Percentiles rank a stretch among this genome's conserved stretches.
Evolutionary conservation across 345 rosid species (phyloP).

Genomic region (Durio zibethinus): DNA sequence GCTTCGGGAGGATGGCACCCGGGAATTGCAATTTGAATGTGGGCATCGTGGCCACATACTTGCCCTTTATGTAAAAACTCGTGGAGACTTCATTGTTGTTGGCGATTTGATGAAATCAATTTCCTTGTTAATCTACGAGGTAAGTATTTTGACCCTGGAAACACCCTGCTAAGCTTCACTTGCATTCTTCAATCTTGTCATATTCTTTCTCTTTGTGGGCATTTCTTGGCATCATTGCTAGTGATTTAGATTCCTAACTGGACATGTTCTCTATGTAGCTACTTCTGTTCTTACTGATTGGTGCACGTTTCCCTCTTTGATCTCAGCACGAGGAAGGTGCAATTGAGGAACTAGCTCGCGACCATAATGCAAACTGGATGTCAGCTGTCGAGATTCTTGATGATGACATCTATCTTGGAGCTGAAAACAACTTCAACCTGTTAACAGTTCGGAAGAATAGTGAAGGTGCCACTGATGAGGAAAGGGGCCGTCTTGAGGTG

Average conservation of each 20-base stretch:
- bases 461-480: slow-evolving; percentile 86
- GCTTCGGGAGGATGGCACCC: slow-evolving; percentile 83
- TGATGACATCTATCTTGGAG: slow-evolving; percentile 78
- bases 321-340: slow-evolving; percentile 86
- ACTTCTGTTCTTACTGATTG: background rate
- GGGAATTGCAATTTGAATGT: slow-evolving; percentile 82
- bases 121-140: slow-evolving; percentile 87
- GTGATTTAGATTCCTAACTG: background rate
- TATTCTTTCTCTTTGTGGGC: background rate
- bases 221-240: background rate
- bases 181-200: background rate
- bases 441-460: slow-evolving; percentile 83
- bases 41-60: slow-evolving; percentile 89
- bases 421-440: slow-evolving; percentile 77
- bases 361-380: slow-evolving; percentile 90
- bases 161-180: background rate
- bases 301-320: background rate
- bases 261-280: background rate
- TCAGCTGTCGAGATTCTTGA: slow-evolving; percentile 88
- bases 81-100: slow-evolving; percentile 86
- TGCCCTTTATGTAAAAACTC: slow-evolving; percentile 81
- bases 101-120: slow-evolving; percentile 96
- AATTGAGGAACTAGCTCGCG: slow-evolving; percentile 83
- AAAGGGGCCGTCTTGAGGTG: slow-evolving; percentile 73
- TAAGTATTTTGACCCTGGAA: slow-evolving; percentile 15